A percentile compares a stretch with the other conserved stretches of the same genome.
Evolutionary conservation across 371 early-diverging fungal genomes (phyloP).

Genomic region (Mucor velutinosus): DNA sequence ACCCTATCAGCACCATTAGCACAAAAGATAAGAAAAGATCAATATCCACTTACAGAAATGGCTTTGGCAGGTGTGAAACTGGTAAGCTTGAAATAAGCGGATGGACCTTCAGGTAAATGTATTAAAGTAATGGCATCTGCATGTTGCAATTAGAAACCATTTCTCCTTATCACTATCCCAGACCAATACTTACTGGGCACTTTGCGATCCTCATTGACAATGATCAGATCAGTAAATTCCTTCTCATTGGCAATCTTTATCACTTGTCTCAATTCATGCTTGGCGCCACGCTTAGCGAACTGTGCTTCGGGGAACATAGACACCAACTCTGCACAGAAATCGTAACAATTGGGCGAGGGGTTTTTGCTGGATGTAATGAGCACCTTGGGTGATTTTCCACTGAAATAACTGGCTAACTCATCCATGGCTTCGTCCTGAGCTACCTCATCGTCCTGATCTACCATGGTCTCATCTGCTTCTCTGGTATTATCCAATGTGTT

Average conservation of each 20-base stretch:
- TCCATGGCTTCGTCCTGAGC: constrained; percentile 89
- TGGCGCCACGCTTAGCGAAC: constrained; percentile 84
- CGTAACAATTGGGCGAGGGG: constrained; percentile 59
- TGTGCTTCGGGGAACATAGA: constrained; percentile 92
- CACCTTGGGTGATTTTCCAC: constrained; percentile 88
- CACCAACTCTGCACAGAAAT: constrained; percentile 89
- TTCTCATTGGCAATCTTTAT: constrained; percentile 87
- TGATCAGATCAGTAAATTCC: constrained; percentile 90
- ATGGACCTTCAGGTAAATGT: constrained; percentile 96
- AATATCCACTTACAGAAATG: constrained; percentile 60
- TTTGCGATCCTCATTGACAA: constrained; percentile 93
- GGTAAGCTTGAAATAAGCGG: constrained; percentile 94
- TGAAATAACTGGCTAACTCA: constrained; percentile 92
- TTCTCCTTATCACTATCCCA: not conserved
- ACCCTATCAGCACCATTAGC: constrained; percentile 44
- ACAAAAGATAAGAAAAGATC: not conserved
- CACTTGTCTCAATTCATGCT: constrained; percentile 90
- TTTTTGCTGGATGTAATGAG: constrained; percentile 90
- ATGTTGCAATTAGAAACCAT: not conserved
- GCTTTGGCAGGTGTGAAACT: constrained; percentile 76
- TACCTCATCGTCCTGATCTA: constrained; percentile 85
- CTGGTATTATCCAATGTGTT: constrained; percentile 92
- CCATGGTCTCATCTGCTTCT: constrained; percentile 93
- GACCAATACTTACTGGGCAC: constrained; percentile 69
- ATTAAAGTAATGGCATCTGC: constrained; percentile 88